Base-by-base conservation (phyloP, 2,329 filamentous ascomycete species). In the Talaromyces atroroseus region DNA sequence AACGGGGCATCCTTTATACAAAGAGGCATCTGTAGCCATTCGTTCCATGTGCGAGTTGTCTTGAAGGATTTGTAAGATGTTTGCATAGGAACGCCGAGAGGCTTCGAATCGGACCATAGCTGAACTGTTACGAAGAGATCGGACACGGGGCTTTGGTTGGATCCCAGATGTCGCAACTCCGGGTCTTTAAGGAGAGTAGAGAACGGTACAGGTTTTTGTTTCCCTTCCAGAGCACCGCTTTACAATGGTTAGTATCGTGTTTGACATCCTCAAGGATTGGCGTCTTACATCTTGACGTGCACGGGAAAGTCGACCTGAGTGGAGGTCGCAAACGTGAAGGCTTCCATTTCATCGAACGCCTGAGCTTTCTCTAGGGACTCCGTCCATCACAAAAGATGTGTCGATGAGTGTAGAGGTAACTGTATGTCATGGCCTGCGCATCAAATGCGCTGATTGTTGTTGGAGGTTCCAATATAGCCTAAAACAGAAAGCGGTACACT, bases 91-190 rank as follows among this genome's bases (percentile, higher is more conserved):
- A 97, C 89, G 0, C 92, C 95, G 63, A 99, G 77, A 36, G 92
- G 91, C 71, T 99, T 99, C 26, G 92, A 96, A 66, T 95, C 91
- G 12, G 92, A 90, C 88, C 92, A 99, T 66, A 97, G 82, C 72
- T 97, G 94, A 8, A 87, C 88, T 0, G 92, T 96, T 49, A 95
- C 86, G 68, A 92, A 96, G 49, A 99, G 85, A 70, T 99, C 94
- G 24, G 91, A 96, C 68, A 87, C 78, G 0, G 87, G 78, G 71
- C 89, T 91, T 60, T 86, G 83, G 66, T 92, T 94, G 20, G 92
- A 96, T 51, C 90, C 92, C 55, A 94, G 82, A 69, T 97, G 89
- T 61, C 91, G 85, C 29, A 97, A 79, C 56, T 95, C 88, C 0
- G 92, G 86, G 56, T 86, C 81, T 60, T 87, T 83, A 47, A 96